A percentile compares a stretch with the other conserved stretches of the same genome.
Evolutionary conservation across 2,329 filamentous ascomycete genomes (phyloP).

Genomic region (Xylariales sp.): DNA sequence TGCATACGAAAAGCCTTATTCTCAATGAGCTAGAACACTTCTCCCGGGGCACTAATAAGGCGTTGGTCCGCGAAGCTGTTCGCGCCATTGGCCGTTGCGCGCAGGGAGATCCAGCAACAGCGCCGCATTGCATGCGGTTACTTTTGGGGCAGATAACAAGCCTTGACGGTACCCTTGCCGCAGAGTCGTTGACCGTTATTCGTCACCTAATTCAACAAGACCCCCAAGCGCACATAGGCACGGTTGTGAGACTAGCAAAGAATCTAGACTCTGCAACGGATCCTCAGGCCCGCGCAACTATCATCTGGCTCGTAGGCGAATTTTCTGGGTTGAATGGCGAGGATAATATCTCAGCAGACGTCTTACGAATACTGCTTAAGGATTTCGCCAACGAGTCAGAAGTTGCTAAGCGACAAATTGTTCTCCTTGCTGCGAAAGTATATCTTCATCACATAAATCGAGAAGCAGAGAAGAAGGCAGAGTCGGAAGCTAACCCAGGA

Average conservation of each 20-base stretch:
- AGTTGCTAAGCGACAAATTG: slow-evolving; percentile 87
- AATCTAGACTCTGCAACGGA: slow-evolving; percentile 91
- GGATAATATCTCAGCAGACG: slow-evolving; percentile 92
- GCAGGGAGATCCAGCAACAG: slow-evolving; percentile 77
- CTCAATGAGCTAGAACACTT: slow-evolving; percentile 96
- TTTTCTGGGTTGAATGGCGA: slow-evolving; percentile 84
- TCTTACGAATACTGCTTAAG: slow-evolving; percentile 87
- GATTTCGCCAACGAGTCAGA: slow-evolving; percentile 87
- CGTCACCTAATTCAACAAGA: slow-evolving; percentile 95
- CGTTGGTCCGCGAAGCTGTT: slow-evolving; percentile 87
- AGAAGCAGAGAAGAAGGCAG: slow-evolving; percentile 57
- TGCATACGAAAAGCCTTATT: slow-evolving; percentile 84
- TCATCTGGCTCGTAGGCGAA: slow-evolving; percentile 97
- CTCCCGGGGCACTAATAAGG: slow-evolving; percentile 77
- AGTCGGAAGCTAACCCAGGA: slow-evolving; percentile 41
- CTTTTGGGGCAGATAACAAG: slow-evolving; percentile 89
- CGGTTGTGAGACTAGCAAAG: slow-evolving; percentile 88
- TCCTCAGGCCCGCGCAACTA: slow-evolving; percentile 88
- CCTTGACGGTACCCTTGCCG: slow-evolving; percentile 86
- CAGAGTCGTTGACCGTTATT: slow-evolving; percentile 93
- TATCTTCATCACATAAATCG: slow-evolving; percentile 89
- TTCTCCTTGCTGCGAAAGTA: slow-evolving; percentile 94
- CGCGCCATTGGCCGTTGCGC: slow-evolving; percentile 94
- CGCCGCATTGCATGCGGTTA: slow-evolving; percentile 82
- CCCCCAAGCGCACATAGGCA: slow-evolving; percentile 81